Percentiles rank a stretch among this genome's conserved stretches.
Conservation (phyloP, 2,329 filamentous ascomycete genomes). For the Cadophora malorum region DNA sequence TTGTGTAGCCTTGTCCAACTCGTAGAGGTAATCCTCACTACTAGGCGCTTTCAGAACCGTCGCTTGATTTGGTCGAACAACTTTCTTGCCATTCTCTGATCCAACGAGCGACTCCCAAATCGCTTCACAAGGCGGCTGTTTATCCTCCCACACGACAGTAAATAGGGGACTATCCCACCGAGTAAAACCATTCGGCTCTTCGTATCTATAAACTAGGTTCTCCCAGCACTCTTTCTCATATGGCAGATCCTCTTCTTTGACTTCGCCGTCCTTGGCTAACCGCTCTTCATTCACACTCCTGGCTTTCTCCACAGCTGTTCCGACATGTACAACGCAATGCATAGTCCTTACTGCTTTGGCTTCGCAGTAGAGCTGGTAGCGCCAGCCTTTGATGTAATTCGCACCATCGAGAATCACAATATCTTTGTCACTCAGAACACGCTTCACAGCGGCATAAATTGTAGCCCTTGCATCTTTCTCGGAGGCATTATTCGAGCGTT, state of each 20-base stretch:
- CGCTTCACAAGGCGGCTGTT: constrained; percentile 67
- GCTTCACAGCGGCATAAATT: constrained; percentile 79
- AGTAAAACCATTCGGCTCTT: constrained; percentile 85
- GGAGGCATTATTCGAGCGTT: constrained; percentile 72
- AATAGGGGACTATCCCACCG: constrained; percentile 87
- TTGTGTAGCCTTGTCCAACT: constrained; percentile 80
- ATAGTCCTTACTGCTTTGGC: constrained; percentile 80
- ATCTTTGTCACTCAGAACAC: constrained; percentile 72
- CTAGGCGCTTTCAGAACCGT: constrained; percentile 72
- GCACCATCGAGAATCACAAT: constrained; percentile 81
- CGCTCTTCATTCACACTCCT: constrained; percentile 65
- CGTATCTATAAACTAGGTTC: constrained; percentile 69
- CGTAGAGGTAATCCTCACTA: constrained; percentile 76
- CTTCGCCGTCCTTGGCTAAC: constrained; percentile 45
- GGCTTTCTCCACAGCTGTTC: constrained; percentile 60
- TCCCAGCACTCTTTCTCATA: constrained; percentile 44
- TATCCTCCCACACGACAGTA: constrained; percentile 78
- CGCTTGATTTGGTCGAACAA: constrained; percentile 75
- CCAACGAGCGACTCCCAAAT: constrained; percentile 77
- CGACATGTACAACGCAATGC: constrained; percentile 74
- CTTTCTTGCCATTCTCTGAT: constrained; percentile 63
- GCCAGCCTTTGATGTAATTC: constrained; percentile 91
- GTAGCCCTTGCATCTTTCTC: constrained; percentile 84
- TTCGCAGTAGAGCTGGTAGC: constrained; percentile 86
- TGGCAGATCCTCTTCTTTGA: constrained; percentile 41